Evolutionary conservation across 345 rosid genomes (phyloP).

Genomic region (Salix caprea): DNA sequence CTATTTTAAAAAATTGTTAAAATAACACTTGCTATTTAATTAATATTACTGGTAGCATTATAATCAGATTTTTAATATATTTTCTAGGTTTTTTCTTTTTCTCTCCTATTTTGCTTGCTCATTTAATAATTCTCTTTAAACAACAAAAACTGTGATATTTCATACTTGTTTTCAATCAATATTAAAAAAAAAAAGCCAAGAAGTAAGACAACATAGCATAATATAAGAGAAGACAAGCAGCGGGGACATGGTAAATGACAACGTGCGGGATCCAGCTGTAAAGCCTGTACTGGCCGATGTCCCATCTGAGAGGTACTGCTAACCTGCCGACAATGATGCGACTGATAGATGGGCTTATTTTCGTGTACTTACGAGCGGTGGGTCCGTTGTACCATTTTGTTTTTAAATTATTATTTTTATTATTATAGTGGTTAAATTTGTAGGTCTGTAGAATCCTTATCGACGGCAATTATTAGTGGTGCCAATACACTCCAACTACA

Average conservation of each 20-base stretch:
- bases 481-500: not conserved
- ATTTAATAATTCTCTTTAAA: not conserved
- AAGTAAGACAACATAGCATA: too few species aligned
- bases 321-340: not conserved
- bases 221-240: too few species aligned
- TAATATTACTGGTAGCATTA: not conserved
- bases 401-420: too few species aligned
- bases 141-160: too few species aligned
- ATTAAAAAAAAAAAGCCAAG: too few species aligned
- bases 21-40: too few species aligned
- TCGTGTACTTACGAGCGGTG: not conserved
- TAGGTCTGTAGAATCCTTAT: not conserved
- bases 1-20: too few species aligned
- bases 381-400: not conserved
- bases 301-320: not conserved
- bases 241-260: too few species aligned
- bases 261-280: slow-evolving; percentile 12
- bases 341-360: not conserved
- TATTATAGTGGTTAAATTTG: not conserved
- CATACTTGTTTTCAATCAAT: too few species aligned
- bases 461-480: not conserved
- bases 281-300: not conserved
- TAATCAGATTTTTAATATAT: too few species aligned
- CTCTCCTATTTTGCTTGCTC: too few species aligned
- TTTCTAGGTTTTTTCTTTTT: too few species aligned